Base-by-base conservation (phyloP, 495 filamentous ascomycete genomes). In the Penicillium goetzii region DNA sequence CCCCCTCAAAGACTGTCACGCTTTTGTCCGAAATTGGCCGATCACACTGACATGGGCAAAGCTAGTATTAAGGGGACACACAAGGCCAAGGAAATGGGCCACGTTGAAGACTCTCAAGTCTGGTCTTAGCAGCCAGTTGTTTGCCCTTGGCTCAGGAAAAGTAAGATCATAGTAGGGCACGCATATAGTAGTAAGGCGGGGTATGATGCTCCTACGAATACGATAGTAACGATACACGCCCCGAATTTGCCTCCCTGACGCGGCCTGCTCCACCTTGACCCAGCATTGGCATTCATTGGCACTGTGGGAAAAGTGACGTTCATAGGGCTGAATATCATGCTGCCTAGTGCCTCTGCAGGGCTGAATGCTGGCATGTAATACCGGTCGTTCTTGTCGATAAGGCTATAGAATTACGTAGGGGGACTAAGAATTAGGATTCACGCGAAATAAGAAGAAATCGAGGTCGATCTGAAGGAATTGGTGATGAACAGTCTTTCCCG, bases 321-420 rank as follows among this genome's bases (percentile, higher is more conserved):
- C 26, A 34, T 40, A 56, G 51, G 51, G 59, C 59, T 61, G 59
- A 61, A 47, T 47, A 55, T 60, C 59, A 60, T 60, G 59, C 59
- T 36, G 51, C 36, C 56, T 47, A 60, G 47, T 4, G 3, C 12
- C 14, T 17, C 36, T 40, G 15, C 36, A 40, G 36, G 36, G 36
- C 36, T 40, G 36, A 40, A 15, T 1, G 33, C 11, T 34, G 33
- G 33, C 30, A 32, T n/a, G n/a, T n/a, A n/a, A n/a, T n/a, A n/a
- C n/a, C n/a, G n/a, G n/a, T n/a, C n/a, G n/a, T n/a, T n/a, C n/a
- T n/a, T n/a, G n/a, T n/a, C n/a, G n/a, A n/a, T n/a, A n/a, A n/a
- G n/a, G n/a, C n/a, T n/a, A n/a, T n/a, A n/a, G n/a, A n/a, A n/a
- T n/a, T n/a, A n/a, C n/a, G n/a, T n/a, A n/a, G n/a, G n/a, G n/a